Conservation (phyloP, 2,329 filamentous ascomycete genomes). For the Reticulascus tulasneorum region DNA sequence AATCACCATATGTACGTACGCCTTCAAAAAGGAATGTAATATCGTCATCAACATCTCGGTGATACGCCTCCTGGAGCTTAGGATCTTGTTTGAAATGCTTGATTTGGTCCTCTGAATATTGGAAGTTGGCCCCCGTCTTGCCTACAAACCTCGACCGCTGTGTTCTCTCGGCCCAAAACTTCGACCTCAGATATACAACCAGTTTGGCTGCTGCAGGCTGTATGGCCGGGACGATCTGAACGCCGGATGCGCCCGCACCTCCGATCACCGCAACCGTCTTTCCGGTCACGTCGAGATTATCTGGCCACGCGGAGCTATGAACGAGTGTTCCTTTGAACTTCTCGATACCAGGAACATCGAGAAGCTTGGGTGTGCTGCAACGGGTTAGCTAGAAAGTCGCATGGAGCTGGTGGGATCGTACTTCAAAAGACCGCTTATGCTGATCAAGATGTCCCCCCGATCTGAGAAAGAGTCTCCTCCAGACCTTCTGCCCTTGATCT, state of each 20-base stretch:
- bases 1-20: too few species aligned
- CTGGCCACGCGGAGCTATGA: conserved; percentile 26
- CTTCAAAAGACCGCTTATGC: conserved; percentile 40
- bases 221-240: conserved; percentile 28
- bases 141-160: conserved; percentile 39
- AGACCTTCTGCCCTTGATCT: conserved; percentile 11
- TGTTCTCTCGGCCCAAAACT: too few species aligned
- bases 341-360: too few species aligned
- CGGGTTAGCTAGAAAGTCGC: not conserved
- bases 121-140: conserved; percentile 40
- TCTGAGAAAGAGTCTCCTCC: conserved; percentile 12
- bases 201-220: too few species aligned
- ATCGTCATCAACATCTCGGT: conserved; percentile 5
- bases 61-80: conserved; percentile 1
- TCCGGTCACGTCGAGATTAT: conserved; percentile 16
- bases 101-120: too few species aligned
- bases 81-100: too few species aligned
- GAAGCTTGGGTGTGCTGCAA: too few species aligned
- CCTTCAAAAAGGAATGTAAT: too few species aligned
- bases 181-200: too few species aligned
- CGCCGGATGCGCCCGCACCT: conserved; percentile 22
- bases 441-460: conserved; percentile 18
- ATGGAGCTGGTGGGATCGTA: conserved; percentile 42
- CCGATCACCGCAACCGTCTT: conserved; percentile 26
- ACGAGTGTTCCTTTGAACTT: conserved; percentile 24